phyloP scores from a whole-genome alignment of 1,139 yeast species.

The Taphrina pruni region DNA sequence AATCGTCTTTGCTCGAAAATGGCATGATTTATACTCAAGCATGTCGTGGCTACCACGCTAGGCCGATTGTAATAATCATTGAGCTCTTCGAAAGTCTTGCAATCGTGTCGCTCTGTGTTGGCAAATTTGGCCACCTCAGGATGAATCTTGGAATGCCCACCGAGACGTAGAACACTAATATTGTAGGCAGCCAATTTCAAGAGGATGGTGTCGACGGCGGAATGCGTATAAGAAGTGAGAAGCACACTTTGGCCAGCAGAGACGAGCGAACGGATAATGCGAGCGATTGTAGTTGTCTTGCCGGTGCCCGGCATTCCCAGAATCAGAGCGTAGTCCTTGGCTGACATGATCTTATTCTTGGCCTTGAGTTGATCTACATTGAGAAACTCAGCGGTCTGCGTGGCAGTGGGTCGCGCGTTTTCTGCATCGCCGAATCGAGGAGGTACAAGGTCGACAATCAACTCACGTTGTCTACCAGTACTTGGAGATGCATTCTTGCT shows the following conservation, averaged over 20 bases:
- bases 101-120: slow-evolving; percentile 57
- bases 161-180: slow-evolving; percentile 57
- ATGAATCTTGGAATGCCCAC: slow-evolving; percentile 59
- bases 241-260: slow-evolving; percentile 68
- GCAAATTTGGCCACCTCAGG: slow-evolving; percentile 64
- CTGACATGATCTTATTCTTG: slow-evolving; percentile 63
- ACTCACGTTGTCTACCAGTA: slow-evolving; percentile 55
- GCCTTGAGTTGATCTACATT: slow-evolving; percentile 77
- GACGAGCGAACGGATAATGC: slow-evolving; percentile 67
- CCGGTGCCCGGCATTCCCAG: slow-evolving; percentile 99
- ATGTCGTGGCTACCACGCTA: slow-evolving; percentile 78
- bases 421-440: slow-evolving; percentile 55
- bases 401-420: background rate
- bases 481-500: slow-evolving; percentile 52
- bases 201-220: slow-evolving; percentile 92
- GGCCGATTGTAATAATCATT: slow-evolving; percentile 64
- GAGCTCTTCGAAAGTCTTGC: slow-evolving; percentile 48
- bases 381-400: slow-evolving; percentile 50
- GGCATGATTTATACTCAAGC: slow-evolving; percentile 75
- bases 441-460: slow-evolving; percentile 65
- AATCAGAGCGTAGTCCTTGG: slow-evolving; percentile 78
- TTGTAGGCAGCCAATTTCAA: slow-evolving; percentile 65
- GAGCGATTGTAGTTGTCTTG: slow-evolving; percentile 88
- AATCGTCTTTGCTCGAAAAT: slow-evolving; percentile 66
- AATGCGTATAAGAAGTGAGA: slow-evolving; percentile 86